These are phyloP conservation scores for Neurospora sp. DNA, from an alignment of 495 filamentous ascomycete genomes.

Conservation along the genomic window DNA sequence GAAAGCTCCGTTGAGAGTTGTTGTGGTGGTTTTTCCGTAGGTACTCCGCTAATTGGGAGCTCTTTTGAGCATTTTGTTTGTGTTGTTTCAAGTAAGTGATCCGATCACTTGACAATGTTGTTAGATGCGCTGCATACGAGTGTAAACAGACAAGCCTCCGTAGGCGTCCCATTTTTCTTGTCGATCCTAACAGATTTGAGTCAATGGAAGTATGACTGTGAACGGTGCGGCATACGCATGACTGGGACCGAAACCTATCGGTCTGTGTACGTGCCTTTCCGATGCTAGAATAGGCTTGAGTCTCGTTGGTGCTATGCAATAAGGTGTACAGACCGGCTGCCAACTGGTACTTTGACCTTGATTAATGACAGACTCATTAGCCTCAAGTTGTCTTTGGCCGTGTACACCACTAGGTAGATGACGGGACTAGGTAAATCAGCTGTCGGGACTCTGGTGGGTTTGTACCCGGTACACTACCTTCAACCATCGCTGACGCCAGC, in stretches of 20 bases:
- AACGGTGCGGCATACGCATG: background rate
- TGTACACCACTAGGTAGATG: background rate
- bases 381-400: background rate
- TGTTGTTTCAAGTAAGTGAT: background rate
- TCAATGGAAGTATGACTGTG: background rate
- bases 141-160: background rate
- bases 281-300: background rate
- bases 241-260: no score
- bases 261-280: background rate
- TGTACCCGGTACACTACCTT: background rate
- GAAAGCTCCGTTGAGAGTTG: background rate
- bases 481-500: background rate
- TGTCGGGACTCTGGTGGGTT: background rate
- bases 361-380: no score
- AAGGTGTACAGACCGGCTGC: background rate
- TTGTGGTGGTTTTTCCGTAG: background rate
- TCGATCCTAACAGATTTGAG: background rate
- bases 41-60: background rate
- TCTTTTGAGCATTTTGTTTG: background rate
- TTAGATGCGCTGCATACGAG: background rate
- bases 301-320: background rate
- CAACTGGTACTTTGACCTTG: no score
- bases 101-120: background rate
- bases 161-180: background rate
- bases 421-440: background rate